Percentiles rank a stretch among this genome's conserved stretches.
Conservation (phyloP, 2,329 filamentous ascomycete species). For the Clonostachys solani region DNA sequence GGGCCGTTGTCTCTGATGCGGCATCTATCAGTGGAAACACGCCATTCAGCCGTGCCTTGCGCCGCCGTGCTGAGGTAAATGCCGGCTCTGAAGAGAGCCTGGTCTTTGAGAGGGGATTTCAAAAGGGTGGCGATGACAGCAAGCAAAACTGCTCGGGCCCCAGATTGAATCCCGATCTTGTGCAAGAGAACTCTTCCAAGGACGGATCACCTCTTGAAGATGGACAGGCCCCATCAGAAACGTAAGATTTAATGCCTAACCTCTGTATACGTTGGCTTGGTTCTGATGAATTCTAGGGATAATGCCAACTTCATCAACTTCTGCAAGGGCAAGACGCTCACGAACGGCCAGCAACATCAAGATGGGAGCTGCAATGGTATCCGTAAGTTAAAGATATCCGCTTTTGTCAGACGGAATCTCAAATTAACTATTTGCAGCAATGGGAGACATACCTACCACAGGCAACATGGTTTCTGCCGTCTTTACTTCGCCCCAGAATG, state of each 20-base stretch:
- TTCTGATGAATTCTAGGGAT: slow-evolving; percentile 31
- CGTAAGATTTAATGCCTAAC: slow-evolving; percentile 23
- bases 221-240: slow-evolving; percentile 41
- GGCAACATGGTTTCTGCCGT: slow-evolving; percentile 54
- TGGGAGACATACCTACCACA: slow-evolving; percentile 55
- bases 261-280: too few relatives aligned
- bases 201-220: slow-evolving; percentile 32
- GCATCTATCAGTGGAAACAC: too few relatives aligned
- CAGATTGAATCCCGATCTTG: slow-evolving; percentile 27
- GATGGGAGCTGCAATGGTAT: slow-evolving; percentile 62
- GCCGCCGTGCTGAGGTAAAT: too few relatives aligned
- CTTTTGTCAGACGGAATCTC: not conserved
- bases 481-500: slow-evolving; percentile 47
- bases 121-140: slow-evolving; percentile 4
- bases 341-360: slow-evolving; percentile 55
- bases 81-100: too few relatives aligned
- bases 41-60: too few relatives aligned
- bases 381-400: slow-evolving; percentile 33
- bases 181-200: slow-evolving; percentile 39
- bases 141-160: slow-evolving; percentile 15
- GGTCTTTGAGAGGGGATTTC: not conserved
- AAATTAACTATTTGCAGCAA: slow-evolving; percentile 27
- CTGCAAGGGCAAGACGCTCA: slow-evolving; percentile 47
- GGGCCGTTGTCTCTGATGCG: too few relatives aligned
- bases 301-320: slow-evolving; percentile 61